Evolutionary conservation across 2,329 filamentous ascomycete genomes (phyloP).

Genomic region (Ophiostoma novo-ulmi): DNA sequence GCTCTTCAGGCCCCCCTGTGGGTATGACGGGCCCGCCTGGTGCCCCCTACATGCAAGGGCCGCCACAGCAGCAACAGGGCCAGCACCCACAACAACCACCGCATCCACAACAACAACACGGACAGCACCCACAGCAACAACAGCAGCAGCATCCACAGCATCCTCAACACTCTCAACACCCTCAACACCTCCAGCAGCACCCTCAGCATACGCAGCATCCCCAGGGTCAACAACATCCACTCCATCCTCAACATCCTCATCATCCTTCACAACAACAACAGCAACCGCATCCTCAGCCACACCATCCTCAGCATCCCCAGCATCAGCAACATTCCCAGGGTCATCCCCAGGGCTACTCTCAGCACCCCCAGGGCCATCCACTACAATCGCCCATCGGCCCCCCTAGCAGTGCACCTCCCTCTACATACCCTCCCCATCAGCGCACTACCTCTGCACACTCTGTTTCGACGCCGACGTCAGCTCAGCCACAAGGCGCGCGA

Average conservation of each 20-base stretch:
- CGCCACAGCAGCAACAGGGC: conserved; percentile 28
- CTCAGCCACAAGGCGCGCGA: neutral
- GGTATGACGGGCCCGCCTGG: conserved; percentile 35
- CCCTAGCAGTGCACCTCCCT: conserved; percentile 8
- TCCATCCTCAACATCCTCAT: neutral
- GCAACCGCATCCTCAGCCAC: neutral
- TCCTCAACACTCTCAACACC: conserved; percentile 4
- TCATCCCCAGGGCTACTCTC: neutral
- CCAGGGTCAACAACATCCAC: conserved; percentile 1
- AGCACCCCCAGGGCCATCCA: neutral
- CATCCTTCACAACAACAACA: neutral
- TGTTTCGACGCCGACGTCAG: neutral
- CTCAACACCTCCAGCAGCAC: conserved; percentile 20
- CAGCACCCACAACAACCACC: conserved; percentile 18
- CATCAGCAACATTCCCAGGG: conserved; percentile 18
- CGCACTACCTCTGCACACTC: conserved; percentile 6
- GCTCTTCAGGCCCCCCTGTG: conserved; percentile 30
- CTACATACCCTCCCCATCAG: conserved; percentile 12
- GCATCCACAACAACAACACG: conserved; percentile 19
- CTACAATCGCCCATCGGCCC: conserved; percentile 9
- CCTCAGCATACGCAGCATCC: neutral
- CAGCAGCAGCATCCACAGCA: conserved; percentile 23
- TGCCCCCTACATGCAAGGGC: conserved; percentile 40
- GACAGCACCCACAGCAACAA: conserved; percentile 32
- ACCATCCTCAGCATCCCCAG: neutral